phyloP scores from a whole-genome alignment of 1,139 yeast genomes.

The Debaryomyces robertsiae region DNA sequence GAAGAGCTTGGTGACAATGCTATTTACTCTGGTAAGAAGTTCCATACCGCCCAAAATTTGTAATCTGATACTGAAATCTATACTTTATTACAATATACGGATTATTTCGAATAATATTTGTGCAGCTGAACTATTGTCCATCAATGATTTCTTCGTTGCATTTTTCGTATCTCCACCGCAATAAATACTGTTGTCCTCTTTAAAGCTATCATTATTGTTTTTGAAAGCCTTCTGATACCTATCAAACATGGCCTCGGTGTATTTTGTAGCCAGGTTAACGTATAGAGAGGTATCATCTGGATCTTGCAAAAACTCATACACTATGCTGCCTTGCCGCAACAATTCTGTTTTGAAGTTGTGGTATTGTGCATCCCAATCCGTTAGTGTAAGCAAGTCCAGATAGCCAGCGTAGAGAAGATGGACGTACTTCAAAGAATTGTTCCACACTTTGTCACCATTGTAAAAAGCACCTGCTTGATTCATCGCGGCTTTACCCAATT shows the following conservation, averaged over 20 bases:
- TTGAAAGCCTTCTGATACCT: conserved; percentile 16
- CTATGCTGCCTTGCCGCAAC: conserved; percentile 24
- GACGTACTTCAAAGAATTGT: conserved; percentile 26
- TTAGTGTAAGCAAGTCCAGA: conserved; percentile 22
- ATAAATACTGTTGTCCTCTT: conserved; percentile 11
- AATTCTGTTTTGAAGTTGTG: conserved; percentile 21
- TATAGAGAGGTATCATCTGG: conserved; percentile 20
- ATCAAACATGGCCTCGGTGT: conserved; percentile 16
- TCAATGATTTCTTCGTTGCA: conserved; percentile 19
- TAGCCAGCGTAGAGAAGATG: conserved; percentile 31
- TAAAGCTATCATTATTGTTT: conserved; percentile 8
- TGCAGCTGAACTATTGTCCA: conserved; percentile 29
- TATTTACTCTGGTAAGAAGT: conserved; percentile 80
- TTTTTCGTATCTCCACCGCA: conserved; percentile 19
- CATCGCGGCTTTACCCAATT: conserved; percentile 22
- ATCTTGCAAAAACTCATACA: conserved; percentile 28
- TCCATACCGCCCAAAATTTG: conserved; percentile 50
- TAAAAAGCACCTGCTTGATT: conserved; percentile 26
- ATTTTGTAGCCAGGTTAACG: conserved; percentile 17
- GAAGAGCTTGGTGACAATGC: conserved; percentile 92
- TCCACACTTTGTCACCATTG: conserved; percentile 25
- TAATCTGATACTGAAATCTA: conserved; percentile 18
- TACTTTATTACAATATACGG: conserved; percentile 7
- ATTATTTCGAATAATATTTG: conserved; percentile 24
- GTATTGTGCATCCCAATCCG: conserved; percentile 15